Conservation (phyloP, 2,329 filamentous ascomycete species). For the Ophiostoma triangulosporum region DNA sequence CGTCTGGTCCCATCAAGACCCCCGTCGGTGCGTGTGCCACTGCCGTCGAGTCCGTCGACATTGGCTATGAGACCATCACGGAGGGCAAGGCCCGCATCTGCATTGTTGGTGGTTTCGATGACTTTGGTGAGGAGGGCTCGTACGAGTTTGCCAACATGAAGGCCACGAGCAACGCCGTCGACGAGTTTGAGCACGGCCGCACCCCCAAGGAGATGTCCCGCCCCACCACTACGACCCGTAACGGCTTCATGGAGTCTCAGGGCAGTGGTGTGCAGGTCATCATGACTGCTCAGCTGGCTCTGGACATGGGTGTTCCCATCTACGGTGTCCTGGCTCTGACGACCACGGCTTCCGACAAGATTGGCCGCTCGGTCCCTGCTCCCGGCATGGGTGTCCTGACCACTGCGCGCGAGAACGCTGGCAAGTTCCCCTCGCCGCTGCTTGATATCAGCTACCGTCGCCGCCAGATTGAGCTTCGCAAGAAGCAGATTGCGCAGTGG, state of each 20-base stretch:
- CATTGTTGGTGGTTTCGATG: constrained; percentile 96
- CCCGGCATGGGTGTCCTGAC: constrained; percentile 95
- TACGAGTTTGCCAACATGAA: constrained; percentile 99
- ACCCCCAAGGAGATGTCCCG: constrained; percentile 97
- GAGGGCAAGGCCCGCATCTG: constrained; percentile 96
- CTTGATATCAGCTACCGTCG: constrained; percentile 96
- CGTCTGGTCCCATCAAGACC: constrained; percentile 95
- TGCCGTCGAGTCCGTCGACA: constrained; percentile 91
- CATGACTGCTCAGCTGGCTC: constrained; percentile 89
- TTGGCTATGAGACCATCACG: constrained; percentile 95
- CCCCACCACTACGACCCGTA: constrained; percentile 89
- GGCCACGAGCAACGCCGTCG: constrained; percentile 93
- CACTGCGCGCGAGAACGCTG: constrained; percentile 76
- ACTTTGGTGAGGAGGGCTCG: constrained; percentile 97
- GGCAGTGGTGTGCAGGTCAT: constrained; percentile 97
- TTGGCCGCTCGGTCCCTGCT: constrained; percentile 90
- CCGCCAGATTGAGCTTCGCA: constrained; percentile 85
- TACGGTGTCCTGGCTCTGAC: constrained; percentile 89
- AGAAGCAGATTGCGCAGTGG: constrained; percentile 91
- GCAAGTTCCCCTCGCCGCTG: constrained; percentile 88
- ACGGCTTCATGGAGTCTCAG: constrained; percentile 99
- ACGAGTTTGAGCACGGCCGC: constrained; percentile 89
- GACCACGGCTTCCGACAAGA: constrained; percentile 96
- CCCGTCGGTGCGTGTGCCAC: constrained; percentile 96
- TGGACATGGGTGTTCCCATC: constrained; percentile 98